phyloP scores from a whole-genome alignment of 345 rosid species.

The Bruguiera gymnorhiza region DNA sequence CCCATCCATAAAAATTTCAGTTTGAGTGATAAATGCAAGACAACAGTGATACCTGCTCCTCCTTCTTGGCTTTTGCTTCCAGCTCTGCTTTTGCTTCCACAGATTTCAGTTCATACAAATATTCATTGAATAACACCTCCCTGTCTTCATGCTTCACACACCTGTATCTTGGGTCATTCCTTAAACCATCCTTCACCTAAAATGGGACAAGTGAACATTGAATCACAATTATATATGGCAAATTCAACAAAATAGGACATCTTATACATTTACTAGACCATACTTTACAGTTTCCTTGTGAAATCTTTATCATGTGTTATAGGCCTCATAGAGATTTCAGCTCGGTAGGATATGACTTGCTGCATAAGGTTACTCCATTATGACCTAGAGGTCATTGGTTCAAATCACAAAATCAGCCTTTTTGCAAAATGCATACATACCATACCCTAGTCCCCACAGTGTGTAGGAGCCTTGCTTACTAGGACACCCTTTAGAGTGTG shows the following conservation, averaged over 20 bases:
- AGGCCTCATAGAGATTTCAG: neutral
- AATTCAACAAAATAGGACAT: neutral
- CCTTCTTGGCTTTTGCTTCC: conserved; percentile 62
- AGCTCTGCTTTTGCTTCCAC: conserved; percentile 58
- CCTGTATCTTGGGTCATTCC: conserved; percentile 84
- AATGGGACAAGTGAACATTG: neutral
- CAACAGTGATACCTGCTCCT: conserved; percentile 64
- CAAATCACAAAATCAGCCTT: neutral
- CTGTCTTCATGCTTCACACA: conserved; percentile 76
- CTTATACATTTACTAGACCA: conserved; percentile 5
- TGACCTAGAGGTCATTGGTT: no score
- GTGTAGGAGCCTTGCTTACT: no score
- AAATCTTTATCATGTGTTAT: neutral
- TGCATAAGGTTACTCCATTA: no score
- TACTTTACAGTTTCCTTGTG: neutral
- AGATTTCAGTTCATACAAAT: conserved; percentile 69
- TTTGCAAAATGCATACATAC: neutral
- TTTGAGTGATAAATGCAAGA: neutral
- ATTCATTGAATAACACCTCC: conserved; percentile 74
- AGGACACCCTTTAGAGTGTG: no score
- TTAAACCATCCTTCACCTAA: conserved; percentile 80
- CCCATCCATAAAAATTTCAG: no score
- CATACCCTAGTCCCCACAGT: no score
- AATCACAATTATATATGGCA: neutral
- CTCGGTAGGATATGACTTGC: no score